Percentiles rank a stretch among this genome's conserved stretches.
These are phyloP conservation scores for Vanderwaltozyma polyspora DNA, from an alignment of 805 yeast genomes.

Conservation along the genomic window DNA sequence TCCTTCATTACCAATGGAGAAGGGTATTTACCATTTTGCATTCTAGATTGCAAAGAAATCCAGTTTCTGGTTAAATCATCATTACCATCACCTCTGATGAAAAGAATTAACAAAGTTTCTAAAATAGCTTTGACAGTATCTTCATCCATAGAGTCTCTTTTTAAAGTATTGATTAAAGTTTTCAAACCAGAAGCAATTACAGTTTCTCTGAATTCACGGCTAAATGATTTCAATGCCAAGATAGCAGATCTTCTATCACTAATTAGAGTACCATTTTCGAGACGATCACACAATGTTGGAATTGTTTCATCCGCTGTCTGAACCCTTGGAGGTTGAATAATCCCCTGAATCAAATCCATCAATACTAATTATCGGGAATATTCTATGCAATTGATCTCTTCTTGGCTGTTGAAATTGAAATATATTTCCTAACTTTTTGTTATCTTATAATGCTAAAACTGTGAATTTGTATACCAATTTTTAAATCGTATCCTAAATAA, in stretches of 20 bases:
- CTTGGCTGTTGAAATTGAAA: too few relatives aligned
- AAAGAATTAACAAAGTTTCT: slow-evolving; percentile 75
- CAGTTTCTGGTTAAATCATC: slow-evolving; percentile 58
- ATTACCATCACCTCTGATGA: slow-evolving; percentile 54
- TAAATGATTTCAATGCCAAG: slow-evolving; percentile 75
- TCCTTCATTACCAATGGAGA: slow-evolving; percentile 54
- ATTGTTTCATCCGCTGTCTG: slow-evolving; percentile 74
- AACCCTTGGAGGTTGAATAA: slow-evolving; percentile 37
- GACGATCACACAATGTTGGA: slow-evolving; percentile 76
- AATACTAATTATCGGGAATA: background rate
- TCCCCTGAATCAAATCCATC: slow-evolving; percentile 33
- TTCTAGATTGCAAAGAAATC: slow-evolving; percentile 64
- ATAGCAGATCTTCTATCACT: slow-evolving; percentile 89
- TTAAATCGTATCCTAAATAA: too few relatives aligned
- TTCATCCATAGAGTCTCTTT: slow-evolving; percentile 55
- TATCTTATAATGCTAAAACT: too few relatives aligned
- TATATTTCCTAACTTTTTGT: too few relatives aligned
- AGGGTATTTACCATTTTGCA: slow-evolving; percentile 68
- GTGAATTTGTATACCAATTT: too few relatives aligned
- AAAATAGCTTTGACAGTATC: slow-evolving; percentile 67
- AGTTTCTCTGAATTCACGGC: slow-evolving; percentile 78
- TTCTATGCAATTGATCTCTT: too few relatives aligned
- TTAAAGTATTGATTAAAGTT: slow-evolving; percentile 55
- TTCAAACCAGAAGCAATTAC: slow-evolving; percentile 82
- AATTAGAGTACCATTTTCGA: slow-evolving; percentile 68